Conservation (phyloP, 352 stramenopile genomes). For the Globisporangium recalcitrans region DNA sequence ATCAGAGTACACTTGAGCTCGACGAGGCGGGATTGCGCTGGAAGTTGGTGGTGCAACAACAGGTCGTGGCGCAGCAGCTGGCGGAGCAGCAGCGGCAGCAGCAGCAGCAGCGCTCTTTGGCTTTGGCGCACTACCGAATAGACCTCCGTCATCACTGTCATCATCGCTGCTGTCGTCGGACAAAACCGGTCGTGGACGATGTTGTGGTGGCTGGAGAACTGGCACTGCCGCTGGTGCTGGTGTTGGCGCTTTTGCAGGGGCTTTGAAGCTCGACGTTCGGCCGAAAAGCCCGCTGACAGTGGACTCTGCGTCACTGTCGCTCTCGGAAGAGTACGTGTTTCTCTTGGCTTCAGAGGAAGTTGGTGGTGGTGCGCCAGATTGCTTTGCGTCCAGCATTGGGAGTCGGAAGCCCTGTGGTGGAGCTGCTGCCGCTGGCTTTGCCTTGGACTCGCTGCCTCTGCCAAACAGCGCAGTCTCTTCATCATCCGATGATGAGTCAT, state of each 20-base stretch:
- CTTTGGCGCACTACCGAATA: neutral
- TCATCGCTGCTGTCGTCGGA: conserved; percentile 29
- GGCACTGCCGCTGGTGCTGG: neutral
- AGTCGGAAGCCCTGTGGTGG: conserved; percentile 31
- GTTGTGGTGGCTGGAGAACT: conserved; percentile 9
- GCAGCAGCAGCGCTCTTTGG: neutral
- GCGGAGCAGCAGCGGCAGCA: no score
- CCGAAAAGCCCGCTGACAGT: conserved; percentile 43
- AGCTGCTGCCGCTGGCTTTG: conserved; percentile 13
- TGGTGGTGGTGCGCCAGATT: neutral
- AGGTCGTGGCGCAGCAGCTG: neutral
- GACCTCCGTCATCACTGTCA: conserved; percentile 1
- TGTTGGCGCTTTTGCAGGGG: neutral
- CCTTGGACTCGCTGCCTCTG: conserved; percentile 1
- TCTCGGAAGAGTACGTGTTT: conserved; percentile 23
- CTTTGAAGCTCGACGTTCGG: conserved; percentile 14
- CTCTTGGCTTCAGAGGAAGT: conserved; percentile 13
- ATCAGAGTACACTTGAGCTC: neutral
- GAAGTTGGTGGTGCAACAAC: neutral
- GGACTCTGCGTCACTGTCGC: conserved; percentile 50
- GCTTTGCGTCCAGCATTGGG: conserved; percentile 9
- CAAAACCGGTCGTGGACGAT: conserved; percentile 36
- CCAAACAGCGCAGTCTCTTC: conserved; percentile 25
- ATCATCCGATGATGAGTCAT: conserved; percentile 23
- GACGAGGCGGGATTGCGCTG: neutral